A percentile compares a stretch with the other conserved stretches of the same genome.
Evolutionary conservation across 192 early-diverging fungal genomes (phyloP).

Genomic region (Rhizophagus sp.): DNA sequence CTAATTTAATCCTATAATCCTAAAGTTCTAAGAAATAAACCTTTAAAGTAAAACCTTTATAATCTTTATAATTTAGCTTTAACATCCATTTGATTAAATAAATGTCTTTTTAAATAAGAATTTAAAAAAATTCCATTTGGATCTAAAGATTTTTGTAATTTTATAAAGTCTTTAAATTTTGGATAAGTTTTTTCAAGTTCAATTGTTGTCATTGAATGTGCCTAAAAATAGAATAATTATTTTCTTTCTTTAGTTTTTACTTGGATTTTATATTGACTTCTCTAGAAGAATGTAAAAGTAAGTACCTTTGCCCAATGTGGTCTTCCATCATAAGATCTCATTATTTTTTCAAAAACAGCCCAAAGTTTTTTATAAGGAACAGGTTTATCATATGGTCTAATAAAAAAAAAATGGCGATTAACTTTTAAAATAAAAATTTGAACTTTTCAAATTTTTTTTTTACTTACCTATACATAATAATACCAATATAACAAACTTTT

Average conservation of each 20-base stretch:
- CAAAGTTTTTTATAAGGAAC: conserved; percentile 76
- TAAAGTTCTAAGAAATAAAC: too few species aligned
- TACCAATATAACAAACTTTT: conserved; percentile 72
- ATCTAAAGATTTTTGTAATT: conserved; percentile 58
- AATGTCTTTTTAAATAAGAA: conserved; percentile 64
- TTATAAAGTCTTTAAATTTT: conserved; percentile 57
- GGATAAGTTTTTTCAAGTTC: conserved; percentile 63
- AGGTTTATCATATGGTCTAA: conserved; percentile 63
- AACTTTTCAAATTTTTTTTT: too few species aligned
- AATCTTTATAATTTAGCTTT: background rate
- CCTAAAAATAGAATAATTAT: conserved; percentile 30
- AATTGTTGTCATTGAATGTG: conserved; percentile 56
- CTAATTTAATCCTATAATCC: too few species aligned
- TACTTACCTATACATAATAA: conserved; percentile 67
- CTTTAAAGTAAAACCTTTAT: too few species aligned
- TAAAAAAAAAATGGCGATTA: conserved; percentile 1
- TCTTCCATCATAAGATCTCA: conserved; percentile 62
- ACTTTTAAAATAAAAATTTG: background rate
- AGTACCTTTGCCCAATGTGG: conserved; percentile 79
- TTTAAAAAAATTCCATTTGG: conserved; percentile 73
- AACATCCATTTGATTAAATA: conserved; percentile 35
- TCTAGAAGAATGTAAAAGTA: background rate
- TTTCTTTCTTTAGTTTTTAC: background rate
- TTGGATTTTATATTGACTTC: background rate
- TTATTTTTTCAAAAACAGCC: conserved; percentile 69